Percentiles rank a stretch among this genome's conserved stretches.
These are phyloP conservation scores for Globisporangium rhizosaccharum DNA, from an alignment of 352 stramenopile species.

Conservation along the genomic window DNA sequence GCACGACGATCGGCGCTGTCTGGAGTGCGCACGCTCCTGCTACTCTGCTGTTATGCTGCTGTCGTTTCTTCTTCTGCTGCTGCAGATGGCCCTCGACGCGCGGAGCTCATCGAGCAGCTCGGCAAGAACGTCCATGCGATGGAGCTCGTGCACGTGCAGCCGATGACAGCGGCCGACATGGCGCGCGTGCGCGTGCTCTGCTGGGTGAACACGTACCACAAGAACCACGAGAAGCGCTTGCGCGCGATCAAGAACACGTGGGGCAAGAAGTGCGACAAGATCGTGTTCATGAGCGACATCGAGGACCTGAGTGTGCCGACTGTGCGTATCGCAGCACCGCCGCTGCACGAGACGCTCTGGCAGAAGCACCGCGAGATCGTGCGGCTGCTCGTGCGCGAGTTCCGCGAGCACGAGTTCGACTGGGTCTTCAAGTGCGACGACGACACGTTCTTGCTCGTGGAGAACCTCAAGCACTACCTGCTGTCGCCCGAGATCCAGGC, in stretches of 20 bases:
- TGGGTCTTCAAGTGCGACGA: conserved; percentile 89
- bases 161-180: conserved; percentile 29
- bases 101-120: conserved; percentile 32
- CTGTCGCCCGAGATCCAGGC: conserved; percentile 38
- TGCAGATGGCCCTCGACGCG: conserved; percentile 1
- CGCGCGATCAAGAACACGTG: conserved; percentile 70
- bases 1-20: background rate
- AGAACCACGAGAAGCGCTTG: conserved; percentile 60
- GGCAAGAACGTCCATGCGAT: conserved; percentile 67
- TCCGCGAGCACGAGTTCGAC: conserved; percentile 57
- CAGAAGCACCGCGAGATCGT: conserved; percentile 84
- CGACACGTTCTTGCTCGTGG: conserved; percentile 82
- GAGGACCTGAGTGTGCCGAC: conserved; percentile 61
- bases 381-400: conserved; percentile 62
- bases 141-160: conserved; percentile 58
- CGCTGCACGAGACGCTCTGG: conserved; percentile 73
- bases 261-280: conserved; percentile 77
- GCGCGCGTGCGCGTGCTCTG: conserved; percentile 60
- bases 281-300: conserved; percentile 85
- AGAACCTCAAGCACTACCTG: conserved; percentile 79
- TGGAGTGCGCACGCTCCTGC: background rate
- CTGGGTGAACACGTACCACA: conserved; percentile 84
- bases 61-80: background rate
- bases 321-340: conserved; percentile 54
- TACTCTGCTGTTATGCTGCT: background rate